Evolutionary conservation across 1,284 basidiomycete genomes (phyloP).

Genomic region (Schizophyllum amplum): DNA sequence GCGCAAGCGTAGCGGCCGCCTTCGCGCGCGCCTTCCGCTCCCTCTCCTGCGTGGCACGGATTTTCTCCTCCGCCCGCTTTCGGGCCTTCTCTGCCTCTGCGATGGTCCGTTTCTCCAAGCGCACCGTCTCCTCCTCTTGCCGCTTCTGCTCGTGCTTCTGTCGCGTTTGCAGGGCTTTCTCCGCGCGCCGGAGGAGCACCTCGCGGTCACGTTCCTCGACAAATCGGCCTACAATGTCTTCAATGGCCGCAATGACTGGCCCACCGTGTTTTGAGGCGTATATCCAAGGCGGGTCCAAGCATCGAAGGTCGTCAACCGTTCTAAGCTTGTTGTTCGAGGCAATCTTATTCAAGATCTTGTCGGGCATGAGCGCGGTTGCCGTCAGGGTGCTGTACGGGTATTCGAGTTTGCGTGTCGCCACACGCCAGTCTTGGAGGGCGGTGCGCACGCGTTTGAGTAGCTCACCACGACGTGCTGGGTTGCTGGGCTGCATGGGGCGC

Average conservation of each 20-base stretch:
- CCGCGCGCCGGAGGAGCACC: no score
- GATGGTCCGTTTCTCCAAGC: no score
- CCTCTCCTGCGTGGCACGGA: no score
- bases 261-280: conserved; percentile 10
- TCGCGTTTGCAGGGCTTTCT: no score
- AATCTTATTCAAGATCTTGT: conserved; percentile 9
- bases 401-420: not conserved
- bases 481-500: conserved; percentile 6
- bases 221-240: no score
- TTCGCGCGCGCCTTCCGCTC: no score
- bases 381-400: conserved; percentile 2
- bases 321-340: conserved; percentile 5
- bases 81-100: no score
- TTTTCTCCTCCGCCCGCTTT: no score
- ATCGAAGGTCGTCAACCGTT: conserved; percentile 6
- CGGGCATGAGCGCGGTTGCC: conserved; percentile 4
- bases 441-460: conserved; percentile 4
- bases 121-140: no score
- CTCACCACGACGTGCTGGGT: conserved; percentile 3
- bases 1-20: no score
- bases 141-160: no score
- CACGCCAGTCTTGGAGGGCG: conserved; percentile 4
- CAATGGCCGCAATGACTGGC: conserved; percentile 4
- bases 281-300: conserved; percentile 4
- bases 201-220: no score